Percentiles rank a stretch among this genome's conserved stretches.
Conservation (phyloP, 176 grass and related monocot species). For the Sorghum bicolor region Sorghum_bicolor_NCBIv3 NC_012873.2:2486001-2486500, state of each 20-base stretch:
- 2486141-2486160: neutral
- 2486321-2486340: neutral
- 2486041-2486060: neutral
- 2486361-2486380: slow-evolving; percentile 9
- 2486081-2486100: slow-evolving; percentile 21
- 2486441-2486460: neutral
- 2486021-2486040: slow-evolving; percentile 31
- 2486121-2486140: slow-evolving; percentile 15
- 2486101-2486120: slow-evolving; percentile 28
- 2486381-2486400: neutral
- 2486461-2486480: neutral
- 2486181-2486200: neutral
- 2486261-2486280: slow-evolving; percentile 13
- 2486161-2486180: slow-evolving; percentile 17
- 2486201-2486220: neutral
- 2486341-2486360: neutral
- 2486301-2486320: neutral
- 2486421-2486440: neutral
- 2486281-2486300: slow-evolving; percentile 3
- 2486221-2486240: slow-evolving; percentile 32
- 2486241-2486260: slow-evolving; percentile 25
- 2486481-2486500: neutral
- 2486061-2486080: neutral
- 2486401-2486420: neutral
- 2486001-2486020: slow-evolving; percentile 13